A percentile compares a stretch with the other conserved stretches of the same genome.
These are phyloP conservation scores for Acacia melanoxylon DNA, from an alignment of 306 rosid genomes.

Conservation along the genomic window DNA sequence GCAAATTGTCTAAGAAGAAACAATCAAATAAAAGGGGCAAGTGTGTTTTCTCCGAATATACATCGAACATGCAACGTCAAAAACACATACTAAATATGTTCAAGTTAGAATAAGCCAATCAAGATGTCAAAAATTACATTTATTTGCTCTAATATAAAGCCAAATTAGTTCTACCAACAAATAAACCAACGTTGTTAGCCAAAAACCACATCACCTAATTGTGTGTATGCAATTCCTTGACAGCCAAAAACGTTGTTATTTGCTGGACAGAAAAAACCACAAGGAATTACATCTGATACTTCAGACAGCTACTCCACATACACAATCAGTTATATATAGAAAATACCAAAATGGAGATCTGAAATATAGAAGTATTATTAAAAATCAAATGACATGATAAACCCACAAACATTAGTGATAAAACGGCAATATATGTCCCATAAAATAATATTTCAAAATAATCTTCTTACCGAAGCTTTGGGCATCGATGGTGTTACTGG, in stretches of 20 bases:
- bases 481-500: constrained; percentile 94
- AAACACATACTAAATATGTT: not conserved
- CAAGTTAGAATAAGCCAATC: not conserved
- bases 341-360: not conserved
- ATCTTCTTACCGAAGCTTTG: constrained; percentile 61
- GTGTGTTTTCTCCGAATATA: constrained; percentile 3
- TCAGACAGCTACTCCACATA: not conserved
- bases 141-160: not conserved
- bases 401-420: constrained; percentile 15
- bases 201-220: not conserved
- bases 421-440: not conserved
- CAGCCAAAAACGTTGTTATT: not conserved
- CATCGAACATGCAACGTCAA: constrained; percentile 3
- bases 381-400: constrained; percentile 20
- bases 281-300: not conserved
- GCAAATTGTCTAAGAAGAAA: not conserved
- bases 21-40: not conserved
- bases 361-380: not conserved
- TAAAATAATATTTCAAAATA: constrained; percentile 20
- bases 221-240: not conserved
- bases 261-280: not conserved
- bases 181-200: constrained; percentile 2
- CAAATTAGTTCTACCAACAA: constrained; percentile 8
- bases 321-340: not conserved
- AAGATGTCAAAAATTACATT: not conserved